phyloP scores from a whole-genome alignment of 345 rosid species.

The Pistacia integerrima region DNA sequence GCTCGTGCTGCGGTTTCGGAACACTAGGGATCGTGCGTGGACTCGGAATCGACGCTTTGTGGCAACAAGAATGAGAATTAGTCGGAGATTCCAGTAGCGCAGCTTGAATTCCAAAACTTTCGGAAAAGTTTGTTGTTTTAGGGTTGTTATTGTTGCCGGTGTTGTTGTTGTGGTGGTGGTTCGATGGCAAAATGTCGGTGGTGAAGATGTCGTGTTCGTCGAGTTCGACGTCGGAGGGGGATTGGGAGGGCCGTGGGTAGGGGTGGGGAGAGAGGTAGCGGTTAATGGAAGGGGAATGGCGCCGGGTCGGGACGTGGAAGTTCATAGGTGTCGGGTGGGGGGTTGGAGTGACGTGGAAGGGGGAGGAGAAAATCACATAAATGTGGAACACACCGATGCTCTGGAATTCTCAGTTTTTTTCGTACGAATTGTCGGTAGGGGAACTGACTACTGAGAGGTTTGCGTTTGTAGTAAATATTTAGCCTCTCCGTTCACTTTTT shows the following conservation, averaged over 20 bases:
- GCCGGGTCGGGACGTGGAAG: slow-evolving; percentile 33
- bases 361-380: neutral
- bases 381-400: neutral
- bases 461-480: too few species aligned
- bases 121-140: slow-evolving; percentile 41
- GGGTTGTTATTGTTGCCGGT: slow-evolving; percentile 27
- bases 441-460: too few species aligned
- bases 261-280: slow-evolving; percentile 40
- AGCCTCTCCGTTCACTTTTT: too few species aligned
- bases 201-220: slow-evolving; percentile 69
- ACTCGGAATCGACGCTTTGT: slow-evolving; percentile 46
- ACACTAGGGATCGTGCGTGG: slow-evolving; percentile 63
- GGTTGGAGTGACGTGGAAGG: slow-evolving; percentile 18
- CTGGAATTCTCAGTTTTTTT: too few species aligned
- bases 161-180: slow-evolving; percentile 16
- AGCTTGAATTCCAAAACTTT: slow-evolving; percentile 76
- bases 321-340: slow-evolving; percentile 37
- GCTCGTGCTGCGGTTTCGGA: slow-evolving; percentile 73
- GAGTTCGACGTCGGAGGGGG: slow-evolving; percentile 44
- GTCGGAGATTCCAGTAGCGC: slow-evolving; percentile 58
- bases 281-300: slow-evolving; percentile 33
- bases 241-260: slow-evolving; percentile 25
- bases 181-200: slow-evolving; percentile 46
- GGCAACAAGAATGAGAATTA: slow-evolving; percentile 52
- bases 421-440: too few species aligned